Evolutionary conservation across 2,329 filamentous ascomycete genomes (phyloP), one percentile per base, ranked within the genome.

Genomic region (Claviceps monticola): DNA sequence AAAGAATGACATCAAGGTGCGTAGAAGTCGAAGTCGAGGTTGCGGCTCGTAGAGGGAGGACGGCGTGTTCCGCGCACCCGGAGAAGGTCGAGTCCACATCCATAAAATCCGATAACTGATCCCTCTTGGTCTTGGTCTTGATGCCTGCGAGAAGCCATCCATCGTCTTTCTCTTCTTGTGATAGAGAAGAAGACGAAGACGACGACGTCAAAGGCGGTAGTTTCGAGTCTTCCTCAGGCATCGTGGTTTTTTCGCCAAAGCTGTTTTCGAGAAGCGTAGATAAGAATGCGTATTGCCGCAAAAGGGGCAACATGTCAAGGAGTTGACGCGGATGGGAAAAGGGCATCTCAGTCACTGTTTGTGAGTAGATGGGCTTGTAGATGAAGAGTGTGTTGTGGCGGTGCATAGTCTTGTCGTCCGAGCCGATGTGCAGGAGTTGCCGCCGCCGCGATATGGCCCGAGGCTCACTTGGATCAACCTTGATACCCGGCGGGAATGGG

Each of bases 301-400:
- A 70, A 4, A 76, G 71, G 0, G 87, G 86, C n/a, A 94, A 72
- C 61, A 90, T 79, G 50, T 79, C 75, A 6, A 90, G 70, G 4
- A 94, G 69, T 61, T 94, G 86, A 48, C 81, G 78, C 0, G 88
- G 88, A 60, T 94, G 88, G 2, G 80, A 79, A 61, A 94, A 91
- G 0, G 86, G 81, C 36, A 93, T 71, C 51, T 83, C 79, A 1
- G 76, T 77, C 8, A 94, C 65, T 3, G 74, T 72, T 52, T 82
- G 77, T 0, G 82, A 84, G 57, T 84, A 88, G 8, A 88, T 85
- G 2, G 80, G 78, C 64, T 87, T 88, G 51, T 85, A 80, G 17
- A 88, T 78, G 56, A 80, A 80, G 1, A 93, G 71, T 0, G 75
- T 80, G 60, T 84, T 86, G 13, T 67, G 64, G 58, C 83, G 77